Evolutionary conservation across 805 yeast genomes (phyloP), one percentile per base, ranked within the genome.

Genomic region (Cyberlindnera samutprakarnensis): DNA sequence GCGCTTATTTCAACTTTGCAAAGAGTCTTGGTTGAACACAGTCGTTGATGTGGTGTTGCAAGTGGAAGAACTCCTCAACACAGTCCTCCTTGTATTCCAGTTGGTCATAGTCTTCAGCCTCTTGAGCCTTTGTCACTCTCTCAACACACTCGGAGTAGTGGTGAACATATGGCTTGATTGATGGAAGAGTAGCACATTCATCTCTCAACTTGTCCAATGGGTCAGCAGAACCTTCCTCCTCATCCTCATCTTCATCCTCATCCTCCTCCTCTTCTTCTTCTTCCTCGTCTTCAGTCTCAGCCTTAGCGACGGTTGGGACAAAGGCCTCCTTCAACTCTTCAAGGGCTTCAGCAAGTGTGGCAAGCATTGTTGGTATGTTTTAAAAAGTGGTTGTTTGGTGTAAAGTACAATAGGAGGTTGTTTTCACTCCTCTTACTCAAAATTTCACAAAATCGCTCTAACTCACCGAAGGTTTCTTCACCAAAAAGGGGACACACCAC

Each of bases 21-120:
- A 88, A 85, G 61, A 88, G 69, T 62, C 76, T 80, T 64, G 95
- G 95, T 42, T 94, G 86, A 58, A 80, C 86, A 68, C 94, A 77
- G 59, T 84, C 92, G 64, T 85, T 86, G 52, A 88, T 49, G 68
- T 94, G 85, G 64, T 90, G 96, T 62, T 86, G 86, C 59, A 88
- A 71, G 66, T 92, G 97, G 86, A 90, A 90, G 62, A 83, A 90
- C 66, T 90, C 98, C 66, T 90, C 97, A 41, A 90, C 81, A 72
- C 98, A 90, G 66, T 90, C 96, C 70, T 90, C 98, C 66, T 90
- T 90, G 71, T 85, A 70, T 9, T 69, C 77, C 51, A 72, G 73
- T 37, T 81, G 78, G 18, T 64, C 95, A 59, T 90, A 88, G 49
- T 68, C 94, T 47, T 73, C 81, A 55, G 84, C 88, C 66, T 87